Percentiles rank a stretch among this genome's conserved stretches.
Conservation (phyloP, 495 filamentous ascomycete genomes). For the Tirmania nivea region DNA sequence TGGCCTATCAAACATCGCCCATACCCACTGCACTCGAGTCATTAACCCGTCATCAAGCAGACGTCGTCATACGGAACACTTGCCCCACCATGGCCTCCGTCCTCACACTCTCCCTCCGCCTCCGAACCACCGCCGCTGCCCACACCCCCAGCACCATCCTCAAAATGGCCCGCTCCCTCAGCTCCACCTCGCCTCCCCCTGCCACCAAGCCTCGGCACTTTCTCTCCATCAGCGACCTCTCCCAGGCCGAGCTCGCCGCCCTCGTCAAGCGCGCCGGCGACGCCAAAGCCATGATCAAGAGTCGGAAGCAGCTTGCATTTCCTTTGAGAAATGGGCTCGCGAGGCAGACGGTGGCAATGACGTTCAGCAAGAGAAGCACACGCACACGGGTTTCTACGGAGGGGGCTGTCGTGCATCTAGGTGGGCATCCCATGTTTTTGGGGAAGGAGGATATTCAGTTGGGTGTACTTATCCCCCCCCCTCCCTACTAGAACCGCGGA, state of each 20-base stretch:
- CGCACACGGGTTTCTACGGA: conserved; percentile 85
- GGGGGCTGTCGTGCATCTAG: conserved; percentile 57
- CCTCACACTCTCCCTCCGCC: background rate
- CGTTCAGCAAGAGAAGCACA: conserved; percentile 88
- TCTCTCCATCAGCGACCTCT: conserved; percentile 72
- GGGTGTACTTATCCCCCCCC: conserved; percentile 34
- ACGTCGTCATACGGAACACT: background rate
- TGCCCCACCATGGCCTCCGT: background rate
- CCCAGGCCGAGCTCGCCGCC: conserved; percentile 50
- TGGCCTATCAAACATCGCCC: too few relatives aligned
- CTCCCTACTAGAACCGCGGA: too few relatives aligned
- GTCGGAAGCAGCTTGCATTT: conserved; percentile 21
- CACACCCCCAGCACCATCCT: background rate
- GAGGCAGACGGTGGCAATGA: conserved; percentile 75
- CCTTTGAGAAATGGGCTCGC: conserved; percentile 34
- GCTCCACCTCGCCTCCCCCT: background rate
- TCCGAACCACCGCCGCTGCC: background rate
- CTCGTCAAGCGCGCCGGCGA: conserved; percentile 59
- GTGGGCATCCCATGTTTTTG: conserved; percentile 89
- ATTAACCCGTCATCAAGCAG: too few relatives aligned
- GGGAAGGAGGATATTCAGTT: conserved; percentile 89
- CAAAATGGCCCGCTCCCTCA: background rate
- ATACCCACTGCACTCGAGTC: too few relatives aligned
- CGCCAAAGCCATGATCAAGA: conserved; percentile 60
- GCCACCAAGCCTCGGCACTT: conserved; percentile 44